These are phyloP conservation scores for Schizosaccharomyces versatilis DNA, from an alignment of 1,139 yeast genomes.

Conservation along the genomic window DNA sequence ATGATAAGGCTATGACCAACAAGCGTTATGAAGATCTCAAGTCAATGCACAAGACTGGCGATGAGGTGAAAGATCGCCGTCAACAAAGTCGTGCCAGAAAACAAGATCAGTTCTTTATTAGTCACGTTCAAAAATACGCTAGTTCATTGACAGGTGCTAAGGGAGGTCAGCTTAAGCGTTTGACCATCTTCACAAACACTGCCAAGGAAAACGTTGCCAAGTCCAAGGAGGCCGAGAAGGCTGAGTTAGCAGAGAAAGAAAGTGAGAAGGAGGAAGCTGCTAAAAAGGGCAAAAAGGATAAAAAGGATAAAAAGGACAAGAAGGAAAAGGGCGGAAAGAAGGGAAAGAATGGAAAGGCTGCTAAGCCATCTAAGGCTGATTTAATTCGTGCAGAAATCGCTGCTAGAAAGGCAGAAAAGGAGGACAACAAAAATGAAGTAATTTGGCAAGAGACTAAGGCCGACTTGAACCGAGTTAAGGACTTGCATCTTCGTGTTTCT, in stretches of 20 bases:
- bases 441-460: conserved; percentile 8
- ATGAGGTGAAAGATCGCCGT: not conserved
- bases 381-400: conserved; percentile 7
- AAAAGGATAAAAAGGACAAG: not conserved
- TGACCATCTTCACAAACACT: not conserved
- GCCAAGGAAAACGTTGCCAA: conserved; percentile 4
- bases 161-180: conserved; percentile 1
- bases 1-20: not conserved
- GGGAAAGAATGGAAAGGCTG: conserved; percentile 7
- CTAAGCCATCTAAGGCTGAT: conserved; percentile 9
- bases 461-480: conserved; percentile 8
- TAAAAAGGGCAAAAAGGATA: conserved; percentile 5
- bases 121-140: conserved; percentile 3
- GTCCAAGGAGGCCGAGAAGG: conserved; percentile 6
- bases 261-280: conserved; percentile 2
- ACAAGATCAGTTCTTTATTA: conserved; percentile 2
- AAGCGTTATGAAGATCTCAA: conserved; percentile 1
- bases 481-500: conserved; percentile 4
- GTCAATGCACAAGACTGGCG: not conserved
- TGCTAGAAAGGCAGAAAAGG: conserved; percentile 8
- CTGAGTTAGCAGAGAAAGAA: conserved; percentile 6
- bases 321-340: conserved; percentile 4
- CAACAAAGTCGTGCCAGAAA: not conserved
- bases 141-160: conserved; percentile 3
- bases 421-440: conserved; percentile 6